These are phyloP conservation scores for Colletotrichum paranaense DNA, from an alignment of 2,329 filamentous ascomycete genomes.

Conservation along the genomic window DNA sequence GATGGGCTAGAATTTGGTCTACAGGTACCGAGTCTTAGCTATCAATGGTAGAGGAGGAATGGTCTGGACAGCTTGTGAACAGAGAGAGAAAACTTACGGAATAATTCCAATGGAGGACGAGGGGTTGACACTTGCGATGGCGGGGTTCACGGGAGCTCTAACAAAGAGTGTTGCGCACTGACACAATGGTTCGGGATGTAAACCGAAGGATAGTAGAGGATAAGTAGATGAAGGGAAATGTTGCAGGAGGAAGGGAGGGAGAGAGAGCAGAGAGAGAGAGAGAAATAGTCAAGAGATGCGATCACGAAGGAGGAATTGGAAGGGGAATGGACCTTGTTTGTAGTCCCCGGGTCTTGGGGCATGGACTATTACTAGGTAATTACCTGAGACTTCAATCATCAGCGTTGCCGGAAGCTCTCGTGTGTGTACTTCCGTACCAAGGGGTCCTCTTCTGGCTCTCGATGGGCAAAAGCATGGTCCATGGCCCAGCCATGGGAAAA, in stretches of 20 bases:
- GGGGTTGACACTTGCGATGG: constrained; percentile 25
- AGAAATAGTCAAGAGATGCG: constrained; percentile 14
- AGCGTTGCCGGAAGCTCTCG: constrained; percentile 26
- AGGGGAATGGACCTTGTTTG: constrained; percentile 16
- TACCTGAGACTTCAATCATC: constrained; percentile 22
- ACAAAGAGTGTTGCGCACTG: constrained; percentile 19
- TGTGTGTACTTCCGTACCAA: background rate
- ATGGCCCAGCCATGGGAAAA: background rate
- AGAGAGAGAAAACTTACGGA: constrained; percentile 10
- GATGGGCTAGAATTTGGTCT: background rate
- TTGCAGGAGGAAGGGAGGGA: constrained; percentile 25
- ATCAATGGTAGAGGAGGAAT: background rate
- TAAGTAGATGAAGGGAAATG: background rate
- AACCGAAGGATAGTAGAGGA: constrained; percentile 12
- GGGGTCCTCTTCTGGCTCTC: background rate
- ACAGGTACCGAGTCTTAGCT: background rate
- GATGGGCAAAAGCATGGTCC: background rate
- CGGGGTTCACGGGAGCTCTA: constrained; percentile 16
- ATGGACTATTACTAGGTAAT: background rate
- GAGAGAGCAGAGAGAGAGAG: constrained; percentile 14
- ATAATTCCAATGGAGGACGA: background rate
- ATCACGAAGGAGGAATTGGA: constrained; percentile 19
- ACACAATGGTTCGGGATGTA: background rate
- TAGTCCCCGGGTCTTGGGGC: constrained; percentile 25
- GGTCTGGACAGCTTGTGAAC: background rate